phyloP scores from a whole-genome alignment of 2,329 filamentous ascomycete genomes.

The Fusarium sterilihyphosum region DNA sequence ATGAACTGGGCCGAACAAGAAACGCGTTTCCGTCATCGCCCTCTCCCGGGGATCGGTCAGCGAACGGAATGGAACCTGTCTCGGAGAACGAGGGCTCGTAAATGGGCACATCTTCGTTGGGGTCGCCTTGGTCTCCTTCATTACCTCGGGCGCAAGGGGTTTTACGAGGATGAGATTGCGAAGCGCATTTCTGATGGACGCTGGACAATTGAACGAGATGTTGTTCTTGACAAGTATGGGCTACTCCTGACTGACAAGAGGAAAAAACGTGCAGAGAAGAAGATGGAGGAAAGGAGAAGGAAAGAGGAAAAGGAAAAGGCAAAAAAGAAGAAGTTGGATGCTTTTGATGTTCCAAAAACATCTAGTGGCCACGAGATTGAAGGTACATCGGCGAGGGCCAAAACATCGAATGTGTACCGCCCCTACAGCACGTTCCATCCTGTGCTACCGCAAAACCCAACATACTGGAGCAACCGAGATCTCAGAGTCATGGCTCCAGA shows the following conservation, averaged over 20 bases:
- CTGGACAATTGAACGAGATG: slow-evolving; percentile 17
- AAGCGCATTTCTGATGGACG: slow-evolving; percentile 14
- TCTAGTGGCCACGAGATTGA: slow-evolving; percentile 3
- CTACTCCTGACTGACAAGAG: slow-evolving; percentile 16
- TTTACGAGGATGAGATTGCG: slow-evolving; percentile 15
- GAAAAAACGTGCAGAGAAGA: slow-evolving; percentile 7
- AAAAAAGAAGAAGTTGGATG: neutral
- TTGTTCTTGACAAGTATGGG: slow-evolving; percentile 10
- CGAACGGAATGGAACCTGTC: slow-evolving; percentile 14
- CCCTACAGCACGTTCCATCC: slow-evolving; percentile 43
- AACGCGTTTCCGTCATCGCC: slow-evolving; percentile 21
- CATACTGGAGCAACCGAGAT: slow-evolving; percentile 41
- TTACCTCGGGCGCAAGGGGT: slow-evolving; percentile 6
- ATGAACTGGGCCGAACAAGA: slow-evolving; percentile 45
- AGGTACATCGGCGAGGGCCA: slow-evolving; percentile 21
- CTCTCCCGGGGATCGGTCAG: slow-evolving; percentile 11
- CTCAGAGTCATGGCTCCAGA: slow-evolving; percentile 44
- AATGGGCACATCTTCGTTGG: slow-evolving; percentile 18
- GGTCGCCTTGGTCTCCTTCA: slow-evolving; percentile 15
- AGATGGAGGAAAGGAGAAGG: slow-evolving; percentile 2
- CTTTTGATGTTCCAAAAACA: neutral
- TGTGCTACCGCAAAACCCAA: slow-evolving; percentile 34
- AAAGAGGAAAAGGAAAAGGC: slow-evolving; percentile 7
- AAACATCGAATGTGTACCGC: slow-evolving; percentile 42
- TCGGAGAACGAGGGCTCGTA: neutral